Conservation (phyloP, 306 rosid species). For the Datisca glomerata region DNA sequence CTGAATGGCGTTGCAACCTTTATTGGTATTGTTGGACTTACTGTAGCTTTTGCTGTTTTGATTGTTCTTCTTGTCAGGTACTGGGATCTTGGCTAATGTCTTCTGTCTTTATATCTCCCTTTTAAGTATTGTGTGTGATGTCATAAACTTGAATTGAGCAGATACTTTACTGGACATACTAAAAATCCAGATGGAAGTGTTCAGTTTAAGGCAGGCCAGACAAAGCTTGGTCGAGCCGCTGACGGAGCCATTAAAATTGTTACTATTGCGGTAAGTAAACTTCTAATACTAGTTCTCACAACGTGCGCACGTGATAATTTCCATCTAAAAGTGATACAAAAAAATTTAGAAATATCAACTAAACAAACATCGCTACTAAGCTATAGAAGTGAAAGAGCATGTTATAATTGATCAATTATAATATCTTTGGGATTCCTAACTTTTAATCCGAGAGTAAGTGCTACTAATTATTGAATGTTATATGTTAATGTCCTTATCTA, state of each 20-base stretch:
- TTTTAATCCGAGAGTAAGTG: too few species aligned
- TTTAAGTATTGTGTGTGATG: not conserved
- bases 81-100: slow-evolving; percentile 6
- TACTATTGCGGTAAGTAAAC: slow-evolving; percentile 98
- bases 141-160: slow-evolving; percentile 18
- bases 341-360: too few species aligned
- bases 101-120: not conserved
- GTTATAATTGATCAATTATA: too few species aligned
- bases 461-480: too few species aligned
- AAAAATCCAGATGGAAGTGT: slow-evolving; percentile 23
- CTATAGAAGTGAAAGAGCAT: too few species aligned
- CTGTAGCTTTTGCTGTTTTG: slow-evolving; percentile 74
- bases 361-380: too few species aligned
- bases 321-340: too few species aligned
- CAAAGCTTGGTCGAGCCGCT: slow-evolving; percentile 55
- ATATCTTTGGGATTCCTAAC: too few species aligned
- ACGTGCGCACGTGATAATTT: too few species aligned
- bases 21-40: slow-evolving; percentile 82
- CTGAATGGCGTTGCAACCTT: slow-evolving; percentile 95
- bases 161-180: slow-evolving; percentile 89
- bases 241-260: slow-evolving; percentile 84
- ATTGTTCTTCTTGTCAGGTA: slow-evolving; percentile 74
- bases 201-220: slow-evolving; percentile 55
- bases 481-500: too few species aligned
- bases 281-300: too few species aligned